These are phyloP conservation scores for Pythium inflatum DNA, from an alignment of 352 stramenopile genomes.

Conservation along the genomic window DNA sequence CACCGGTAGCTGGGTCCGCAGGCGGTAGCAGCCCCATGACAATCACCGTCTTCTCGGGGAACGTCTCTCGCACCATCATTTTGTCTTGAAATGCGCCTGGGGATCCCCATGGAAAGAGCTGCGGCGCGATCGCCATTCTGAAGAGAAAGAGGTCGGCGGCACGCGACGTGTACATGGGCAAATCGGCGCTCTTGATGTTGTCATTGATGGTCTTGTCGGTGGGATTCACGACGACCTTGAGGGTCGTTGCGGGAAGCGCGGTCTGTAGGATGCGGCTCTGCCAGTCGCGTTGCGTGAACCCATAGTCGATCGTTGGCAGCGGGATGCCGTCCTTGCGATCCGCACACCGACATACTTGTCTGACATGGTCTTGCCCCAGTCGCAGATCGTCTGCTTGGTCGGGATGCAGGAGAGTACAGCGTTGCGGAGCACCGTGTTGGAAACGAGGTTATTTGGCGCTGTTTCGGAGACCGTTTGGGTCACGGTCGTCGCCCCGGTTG, in stretches of 20 bases:
- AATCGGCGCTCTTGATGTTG: not conserved
- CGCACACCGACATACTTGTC: not conserved
- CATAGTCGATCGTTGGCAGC: not conserved
- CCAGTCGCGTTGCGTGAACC: not conserved
- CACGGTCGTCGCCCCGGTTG: not conserved
- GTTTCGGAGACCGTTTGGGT: not conserved
- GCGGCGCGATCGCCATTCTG: not conserved
- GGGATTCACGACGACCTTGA: not conserved
- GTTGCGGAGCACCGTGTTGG: not conserved
- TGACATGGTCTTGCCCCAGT: not conserved
- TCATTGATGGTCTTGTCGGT: not conserved
- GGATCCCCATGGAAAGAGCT: slow-evolving; percentile 18
- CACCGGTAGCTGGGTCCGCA: not conserved
- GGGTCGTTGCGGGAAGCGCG: not conserved
- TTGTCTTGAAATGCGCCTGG: no score
- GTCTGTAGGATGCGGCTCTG: not conserved
- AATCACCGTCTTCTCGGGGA: not conserved
- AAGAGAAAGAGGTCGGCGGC: slow-evolving; percentile 25
- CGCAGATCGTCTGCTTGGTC: not conserved
- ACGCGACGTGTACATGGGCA: slow-evolving; percentile 30
- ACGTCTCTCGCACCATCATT: no score
- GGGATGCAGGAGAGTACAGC: not conserved
- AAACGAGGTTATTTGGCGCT: not conserved
- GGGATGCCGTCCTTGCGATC: no score
- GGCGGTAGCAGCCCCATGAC: not conserved